phyloP scores from a whole-genome alignment of 345 rosid species.

The Brassica nigra region DNA sequence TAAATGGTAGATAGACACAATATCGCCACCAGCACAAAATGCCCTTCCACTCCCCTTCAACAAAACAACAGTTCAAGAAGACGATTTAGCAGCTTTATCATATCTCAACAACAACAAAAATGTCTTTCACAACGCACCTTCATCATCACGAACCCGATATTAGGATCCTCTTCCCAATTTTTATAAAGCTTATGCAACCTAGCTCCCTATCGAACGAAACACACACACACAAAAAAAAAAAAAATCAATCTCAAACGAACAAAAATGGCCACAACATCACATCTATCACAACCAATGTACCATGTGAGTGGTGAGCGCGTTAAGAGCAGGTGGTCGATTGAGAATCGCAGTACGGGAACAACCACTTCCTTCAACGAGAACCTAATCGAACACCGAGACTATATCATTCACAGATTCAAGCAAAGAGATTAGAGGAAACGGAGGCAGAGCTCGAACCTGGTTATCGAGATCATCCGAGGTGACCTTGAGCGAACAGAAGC shows the following conservation, averaged over 20 bases:
- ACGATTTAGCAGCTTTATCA: not conserved
- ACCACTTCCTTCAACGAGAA: slow-evolving; percentile 70
- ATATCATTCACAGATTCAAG: not conserved
- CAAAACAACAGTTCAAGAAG: slow-evolving; percentile 33
- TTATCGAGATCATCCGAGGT: slow-evolving; percentile 51
- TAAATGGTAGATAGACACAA: slow-evolving; percentile 66
- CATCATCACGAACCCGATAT: slow-evolving; percentile 72
- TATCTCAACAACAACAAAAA: not conserved
- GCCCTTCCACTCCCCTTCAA: slow-evolving; percentile 93
- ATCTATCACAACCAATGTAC: not conserved
- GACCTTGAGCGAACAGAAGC: slow-evolving; percentile 46
- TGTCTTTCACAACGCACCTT: slow-evolving; percentile 51
- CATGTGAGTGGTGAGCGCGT: slow-evolving; percentile 77
- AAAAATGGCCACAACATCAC: not conserved
- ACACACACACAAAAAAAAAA: not conserved
- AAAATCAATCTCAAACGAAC: not conserved
- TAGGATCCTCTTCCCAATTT: slow-evolving; percentile 85
- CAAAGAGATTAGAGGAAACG: not conserved
- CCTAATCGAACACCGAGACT: slow-evolving; percentile 41
- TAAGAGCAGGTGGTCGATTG: slow-evolving; percentile 78
- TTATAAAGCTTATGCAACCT: slow-evolving; percentile 67
- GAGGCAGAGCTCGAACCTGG: slow-evolving; percentile 46
- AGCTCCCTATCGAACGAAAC: slow-evolving; percentile 45
- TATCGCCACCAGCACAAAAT: slow-evolving; percentile 95
- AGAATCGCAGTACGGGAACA: slow-evolving; percentile 77